Percentiles rank a stretch among this genome's conserved stretches.
phyloP scores from a whole-genome alignment of 176 grass and related monocot genomes.

The Puccinellia tenuiflora region DNA sequence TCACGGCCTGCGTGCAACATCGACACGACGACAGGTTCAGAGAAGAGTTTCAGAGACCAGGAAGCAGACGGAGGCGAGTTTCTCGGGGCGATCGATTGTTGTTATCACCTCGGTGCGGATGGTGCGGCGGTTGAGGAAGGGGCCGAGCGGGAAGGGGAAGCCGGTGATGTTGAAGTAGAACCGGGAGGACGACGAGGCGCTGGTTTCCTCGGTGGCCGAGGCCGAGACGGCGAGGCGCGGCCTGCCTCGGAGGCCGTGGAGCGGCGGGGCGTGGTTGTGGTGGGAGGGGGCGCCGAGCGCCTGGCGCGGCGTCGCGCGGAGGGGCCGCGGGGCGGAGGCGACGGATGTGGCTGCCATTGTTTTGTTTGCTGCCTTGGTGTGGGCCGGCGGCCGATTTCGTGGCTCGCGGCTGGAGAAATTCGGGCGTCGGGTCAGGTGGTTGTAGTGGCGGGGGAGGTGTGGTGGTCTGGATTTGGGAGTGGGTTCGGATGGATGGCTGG shows the following conservation, averaged over 20 bases:
- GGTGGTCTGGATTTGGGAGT: conserved; percentile 11
- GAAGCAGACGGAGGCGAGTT: not conserved
- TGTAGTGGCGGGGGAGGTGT: not conserved
- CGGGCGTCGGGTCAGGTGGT: not conserved
- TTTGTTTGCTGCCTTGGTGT: not conserved
- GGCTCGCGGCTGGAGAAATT: not conserved
- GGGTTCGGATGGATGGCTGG: conserved; percentile 11
- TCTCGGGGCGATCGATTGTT: not conserved
- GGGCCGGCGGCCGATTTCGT: not conserved
- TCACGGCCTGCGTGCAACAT: conserved; percentile 47
- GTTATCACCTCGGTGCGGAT: conserved; percentile 50
- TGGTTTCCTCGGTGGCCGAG: conserved; percentile 6
- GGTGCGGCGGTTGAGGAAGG: conserved; percentile 88
- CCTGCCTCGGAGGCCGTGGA: not conserved
- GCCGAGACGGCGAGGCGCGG: conserved; percentile 35
- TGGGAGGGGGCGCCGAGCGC: not conserved
- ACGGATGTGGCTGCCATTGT: conserved; percentile 28
- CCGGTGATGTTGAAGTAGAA: conserved; percentile 98
- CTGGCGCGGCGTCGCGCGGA: not conserved
- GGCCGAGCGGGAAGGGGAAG: conserved; percentile 93
- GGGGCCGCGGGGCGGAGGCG: conserved; percentile 22
- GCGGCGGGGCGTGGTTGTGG: not conserved
- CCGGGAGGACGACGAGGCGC: conserved; percentile 9
- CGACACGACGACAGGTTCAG: not conserved
- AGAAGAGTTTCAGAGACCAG: not conserved